Evolutionary conservation across 176 grass and related monocot genomes (phyloP), one percentile per base, ranked within the genome.

Genomic region (Miscanthus lutarioriparius): DNA sequence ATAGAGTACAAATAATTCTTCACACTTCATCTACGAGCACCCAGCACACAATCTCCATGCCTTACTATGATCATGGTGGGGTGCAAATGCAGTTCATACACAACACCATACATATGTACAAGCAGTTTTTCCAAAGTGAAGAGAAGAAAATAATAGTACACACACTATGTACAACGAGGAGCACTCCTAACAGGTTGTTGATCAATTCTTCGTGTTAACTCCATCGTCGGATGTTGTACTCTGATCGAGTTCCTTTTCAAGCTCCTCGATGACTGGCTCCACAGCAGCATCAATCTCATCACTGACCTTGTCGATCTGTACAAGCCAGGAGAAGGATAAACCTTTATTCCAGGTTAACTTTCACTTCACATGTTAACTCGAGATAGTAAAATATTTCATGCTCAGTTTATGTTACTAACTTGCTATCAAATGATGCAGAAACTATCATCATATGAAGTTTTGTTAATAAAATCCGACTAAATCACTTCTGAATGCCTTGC

Each of bases 191-290:
- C 69, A 12, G 4, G 35, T 6, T 10, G 28, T 15, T 74, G 61
- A 83, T 87, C 59, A 74, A 37, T 79, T 59, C 2, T 87, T 47
- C 14, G 41, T 12, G 44, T 79, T 45, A 67, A 11, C 63, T 72
- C 51, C 20, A 69, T 15, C 12, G 14, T 43, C 22, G 1, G 54
- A 41, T 58, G 54, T 35, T 11, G 39, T 17, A n/a, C n/a, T 49
- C 83, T 74, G 67, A 83, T 81, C 30, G 16, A 90, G 39, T 76
- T 94, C 71, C 63, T 86, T 91, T 74, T 86, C 86, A 51, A 91
- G 61, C 66, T 91, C 76, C 66, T 86, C 59, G 70, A 88, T 86
- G 66, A 86, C 49, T 51, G 88, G 92, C 25, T 91, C 88, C 13
- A 88, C 62, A n/a, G 75, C 61, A 67, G 75, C 32, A 28, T 88